These are phyloP conservation scores for Scedosporium apiospermum DNA, from an alignment of 2,329 filamentous ascomycete genomes.

Conservation along the genomic window DNA sequence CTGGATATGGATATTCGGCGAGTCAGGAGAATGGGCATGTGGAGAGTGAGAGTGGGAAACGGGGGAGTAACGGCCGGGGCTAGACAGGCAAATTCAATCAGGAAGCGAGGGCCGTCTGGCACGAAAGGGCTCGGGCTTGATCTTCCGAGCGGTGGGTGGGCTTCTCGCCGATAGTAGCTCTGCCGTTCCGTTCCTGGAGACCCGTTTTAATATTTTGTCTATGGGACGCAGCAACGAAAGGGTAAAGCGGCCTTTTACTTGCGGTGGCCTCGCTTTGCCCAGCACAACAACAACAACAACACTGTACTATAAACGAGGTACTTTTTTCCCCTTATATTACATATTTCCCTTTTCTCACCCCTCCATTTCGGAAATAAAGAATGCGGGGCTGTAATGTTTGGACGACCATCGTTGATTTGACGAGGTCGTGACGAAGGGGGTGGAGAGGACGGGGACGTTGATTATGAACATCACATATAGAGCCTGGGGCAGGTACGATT, in stretches of 20 bases:
- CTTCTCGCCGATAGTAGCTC: neutral
- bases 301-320: slow-evolving; percentile 6
- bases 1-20: no score
- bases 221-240: neutral
- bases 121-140: slow-evolving; percentile 17
- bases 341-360: slow-evolving; percentile 2
- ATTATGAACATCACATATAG: neutral
- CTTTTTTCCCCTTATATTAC: neutral
- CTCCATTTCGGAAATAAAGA: neutral
- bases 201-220: neutral
- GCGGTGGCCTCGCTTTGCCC: neutral
- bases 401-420: neutral
- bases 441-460: neutral
- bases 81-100: slow-evolving; percentile 16
- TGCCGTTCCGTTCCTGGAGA: neutral
- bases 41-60: neutral
- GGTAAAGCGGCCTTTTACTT: neutral
- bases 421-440: neutral
- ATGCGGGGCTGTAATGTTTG: neutral
- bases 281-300: neutral
- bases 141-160: slow-evolving; percentile 16
- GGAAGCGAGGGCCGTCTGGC: slow-evolving; percentile 23
- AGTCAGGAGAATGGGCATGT: neutral
- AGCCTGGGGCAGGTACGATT: neutral
- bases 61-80: neutral